These are phyloP conservation scores for Shiraia bambusicola DNA, from an alignment of 2,329 filamentous ascomycete genomes.

Conservation along the genomic window DNA sequence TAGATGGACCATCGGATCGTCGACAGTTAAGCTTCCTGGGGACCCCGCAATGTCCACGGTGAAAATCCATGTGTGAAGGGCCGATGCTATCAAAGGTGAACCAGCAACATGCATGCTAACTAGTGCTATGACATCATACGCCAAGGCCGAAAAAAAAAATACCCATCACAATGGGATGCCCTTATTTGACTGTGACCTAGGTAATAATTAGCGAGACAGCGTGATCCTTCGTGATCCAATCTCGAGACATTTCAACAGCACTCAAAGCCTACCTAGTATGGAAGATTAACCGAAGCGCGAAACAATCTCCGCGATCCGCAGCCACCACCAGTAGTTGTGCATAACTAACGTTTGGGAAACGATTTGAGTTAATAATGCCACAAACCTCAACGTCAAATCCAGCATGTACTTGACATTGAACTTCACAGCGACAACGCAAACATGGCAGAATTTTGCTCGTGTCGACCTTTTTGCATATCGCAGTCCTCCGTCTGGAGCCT, in stretches of 20 bases:
- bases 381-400: too few species aligned
- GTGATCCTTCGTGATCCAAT: neutral
- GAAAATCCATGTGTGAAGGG: neutral
- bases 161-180: too few species aligned
- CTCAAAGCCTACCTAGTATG: neutral
- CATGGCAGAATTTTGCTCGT: too few species aligned
- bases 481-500: too few species aligned
- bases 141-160: neutral
- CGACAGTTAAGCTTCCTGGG: constrained; percentile 23
- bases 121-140: neutral
- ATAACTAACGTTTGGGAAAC: too few species aligned
- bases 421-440: too few species aligned
- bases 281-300: neutral
- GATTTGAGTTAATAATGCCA: too few species aligned
- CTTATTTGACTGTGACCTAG: too few species aligned
- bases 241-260: neutral
- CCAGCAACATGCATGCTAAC: neutral
- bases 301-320: neutral
- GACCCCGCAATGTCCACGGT: constrained; percentile 2
- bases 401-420: too few species aligned
- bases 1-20: constrained; percentile 10
- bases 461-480: too few species aligned
- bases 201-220: too few species aligned
- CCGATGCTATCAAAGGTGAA: neutral
- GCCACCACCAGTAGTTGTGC: neutral